Base-by-base conservation (phyloP, 2,329 filamentous ascomycete genomes). In the Escovopsis sp. region DNA sequence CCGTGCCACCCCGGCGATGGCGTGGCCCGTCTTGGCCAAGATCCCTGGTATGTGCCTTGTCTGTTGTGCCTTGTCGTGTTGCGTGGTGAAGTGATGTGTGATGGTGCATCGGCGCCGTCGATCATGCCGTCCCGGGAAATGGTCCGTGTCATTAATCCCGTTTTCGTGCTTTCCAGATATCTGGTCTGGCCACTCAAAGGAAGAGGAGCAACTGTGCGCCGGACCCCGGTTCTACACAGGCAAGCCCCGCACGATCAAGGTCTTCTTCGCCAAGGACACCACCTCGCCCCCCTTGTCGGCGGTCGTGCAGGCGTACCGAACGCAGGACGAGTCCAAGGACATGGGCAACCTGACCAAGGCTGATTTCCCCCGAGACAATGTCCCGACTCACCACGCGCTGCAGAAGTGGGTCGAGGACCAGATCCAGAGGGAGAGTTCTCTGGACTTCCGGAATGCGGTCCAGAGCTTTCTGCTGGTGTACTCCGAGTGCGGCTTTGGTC, bases 381-480 rank as follows among this genome's bases (percentile, higher is more conserved):
- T 60, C 18, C 56, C 57, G 5, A 57, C 47, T 31, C 50, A 60
- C 35, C 41, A 44, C 21, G 43, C 48, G 35, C 46, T 62, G 38
- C 50, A 58, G 38, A 38, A 31, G 35, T 62, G 58, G 59, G 57
- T 54, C 14, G 56, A 60, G 40, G 42, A 45, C 11, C 54, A 59
- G 39, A 60, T 61, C 35, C 47, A 47, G 35, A 45, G 43, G 21
- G 57, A 62, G 40, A 43, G 42, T 21, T 49, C 41, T 13, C 38
- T 43, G 13, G 50, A 51, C 21, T 62, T 61, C 35, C 46, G 49
- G 30, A 43, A 48, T 26, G 45, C 46, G n/a, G 42, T 55, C 35
- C 58, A 57, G 43, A 56, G 45, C 42, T 61, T 61, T 37, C 43
- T 62, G 37, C 47, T 56, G 14, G 47, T 49, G 14, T 62, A 61